These are phyloP conservation scores for Malus hybrid DNA, from an alignment of 331 rosid species.

Conservation along the genomic window DNA sequence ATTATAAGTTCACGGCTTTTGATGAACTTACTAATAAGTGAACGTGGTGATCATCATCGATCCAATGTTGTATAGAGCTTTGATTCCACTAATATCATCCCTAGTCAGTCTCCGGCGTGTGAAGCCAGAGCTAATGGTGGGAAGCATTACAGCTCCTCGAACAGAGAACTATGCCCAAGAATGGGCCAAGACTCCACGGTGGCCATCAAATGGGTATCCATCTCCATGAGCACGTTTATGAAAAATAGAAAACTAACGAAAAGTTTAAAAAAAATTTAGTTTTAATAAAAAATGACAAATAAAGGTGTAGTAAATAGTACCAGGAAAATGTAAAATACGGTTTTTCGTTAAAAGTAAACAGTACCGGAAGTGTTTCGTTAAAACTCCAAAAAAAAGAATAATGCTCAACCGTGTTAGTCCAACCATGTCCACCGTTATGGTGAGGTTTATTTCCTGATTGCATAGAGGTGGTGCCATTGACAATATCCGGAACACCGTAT, in stretches of 20 bases:
- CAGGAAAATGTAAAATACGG: too few species aligned
- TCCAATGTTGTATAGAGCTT: constrained; percentile 8
- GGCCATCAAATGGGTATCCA: constrained; percentile 9
- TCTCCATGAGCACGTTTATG: constrained; percentile 26
- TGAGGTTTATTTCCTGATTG: background rate
- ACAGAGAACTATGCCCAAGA: constrained; percentile 13
- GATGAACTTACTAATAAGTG: too few species aligned
- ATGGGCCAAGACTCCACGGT: too few species aligned
- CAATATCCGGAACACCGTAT: constrained; percentile 21
- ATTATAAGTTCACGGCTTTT: too few species aligned
- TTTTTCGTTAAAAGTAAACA: too few species aligned
- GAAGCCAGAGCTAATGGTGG: background rate
- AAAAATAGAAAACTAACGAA: background rate
- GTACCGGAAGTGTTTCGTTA: too few species aligned
- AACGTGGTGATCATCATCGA: background rate
- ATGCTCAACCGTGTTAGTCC: background rate
- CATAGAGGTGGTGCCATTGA: constrained; percentile 2
- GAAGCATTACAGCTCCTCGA: constrained; percentile 16
- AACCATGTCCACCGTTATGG: background rate
- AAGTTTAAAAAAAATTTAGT: too few species aligned
- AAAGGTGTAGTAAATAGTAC: too few species aligned
- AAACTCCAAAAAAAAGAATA: background rate
- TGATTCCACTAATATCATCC: constrained; percentile 23
- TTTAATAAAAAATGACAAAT: too few species aligned
- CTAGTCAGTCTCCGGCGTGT: background rate